Evolutionary conservation across 2,329 filamentous ascomycete genomes (phyloP), one percentile per base, ranked within the genome.

Genomic region (Claviceps sorghi): DNA sequence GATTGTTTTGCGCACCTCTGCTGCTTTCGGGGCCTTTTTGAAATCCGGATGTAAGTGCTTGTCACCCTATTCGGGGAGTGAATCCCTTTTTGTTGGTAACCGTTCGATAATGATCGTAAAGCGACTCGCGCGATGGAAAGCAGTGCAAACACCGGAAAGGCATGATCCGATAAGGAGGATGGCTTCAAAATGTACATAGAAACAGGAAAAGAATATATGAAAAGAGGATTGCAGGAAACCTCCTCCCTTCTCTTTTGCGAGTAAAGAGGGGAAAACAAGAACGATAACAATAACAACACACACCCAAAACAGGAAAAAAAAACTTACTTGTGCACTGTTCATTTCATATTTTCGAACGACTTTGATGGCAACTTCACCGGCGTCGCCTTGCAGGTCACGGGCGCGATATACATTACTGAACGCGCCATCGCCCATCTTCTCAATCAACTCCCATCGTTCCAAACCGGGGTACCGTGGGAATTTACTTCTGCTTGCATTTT

Each of bases 331-430:
- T 75, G 85, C 89, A 59, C 84, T 90, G 72, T 95, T 97, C 88
- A 98, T 96, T 72, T 98, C 93, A 67, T 88, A 97, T 72, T 97
- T 97, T 64, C 93, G 86, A 58, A 98, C 93, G 50, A 98, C 93
- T 70, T 98, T 98, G 77, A 98, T 97, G 60, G 91, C 93, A 36
- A 93, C 89, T 65, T 97, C 84, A 58, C 80, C 82, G 57, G 79
- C 78, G 56, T 83, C 75, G 42, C 86, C 85, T 6, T 82, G 77
- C 46, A 72, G 66, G 66, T 98, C 93, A 59, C 77, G 79, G 40
- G 93, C 93, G 41, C 88, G 83, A 69, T 97, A 98, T 58, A 98
- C 93, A 64, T 97, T 97, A 74, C 91, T 97, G 76, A 98, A 98
- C 55, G 93, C 93, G 56, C 93, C 93, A 60, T 97, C 93, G 58